Conservation (phyloP, 176 grass and related monocot species). For the Cenchrus fungigraminus region DNA sequence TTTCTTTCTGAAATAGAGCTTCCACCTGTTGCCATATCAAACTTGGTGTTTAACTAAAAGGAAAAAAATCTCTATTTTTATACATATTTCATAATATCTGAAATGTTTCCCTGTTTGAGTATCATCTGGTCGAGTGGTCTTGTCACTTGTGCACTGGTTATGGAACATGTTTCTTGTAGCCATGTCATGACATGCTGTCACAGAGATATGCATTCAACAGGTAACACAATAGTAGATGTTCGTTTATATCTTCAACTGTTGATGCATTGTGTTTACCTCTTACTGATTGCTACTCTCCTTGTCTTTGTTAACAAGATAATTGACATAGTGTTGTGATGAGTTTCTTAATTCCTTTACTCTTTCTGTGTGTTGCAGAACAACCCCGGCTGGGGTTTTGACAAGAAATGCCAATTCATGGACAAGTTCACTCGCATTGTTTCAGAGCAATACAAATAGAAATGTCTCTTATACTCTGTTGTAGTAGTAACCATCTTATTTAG, state of each 20-base stretch:
- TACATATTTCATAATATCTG: slow-evolving; percentile 3
- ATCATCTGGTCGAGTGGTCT: background rate
- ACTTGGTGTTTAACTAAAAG: slow-evolving; percentile 13
- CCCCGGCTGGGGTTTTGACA: slow-evolving; percentile 79
- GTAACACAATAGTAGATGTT: background rate
- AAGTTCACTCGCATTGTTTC: slow-evolving; percentile 82
- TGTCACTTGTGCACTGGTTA: background rate
- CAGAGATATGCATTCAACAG: slow-evolving; percentile 2
- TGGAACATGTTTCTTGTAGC: background rate
- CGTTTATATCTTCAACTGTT: background rate
- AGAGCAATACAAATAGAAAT: slow-evolving; percentile 68
- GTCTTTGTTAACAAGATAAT: background rate
- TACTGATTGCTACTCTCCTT: background rate
- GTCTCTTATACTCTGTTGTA: slow-evolving; percentile 35
- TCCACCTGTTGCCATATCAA: background rate
- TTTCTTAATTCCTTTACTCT: slow-evolving; percentile 17
- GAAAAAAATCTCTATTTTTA: background rate
- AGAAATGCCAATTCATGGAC: slow-evolving; percentile 92
- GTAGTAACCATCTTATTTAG: slow-evolving; percentile 41
- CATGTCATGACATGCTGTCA: background rate
- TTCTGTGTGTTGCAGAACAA: slow-evolving; percentile 68
- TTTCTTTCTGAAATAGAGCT: background rate
- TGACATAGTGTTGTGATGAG: background rate
- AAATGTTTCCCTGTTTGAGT: background rate
- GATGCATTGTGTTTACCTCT: background rate